phyloP scores from a whole-genome alignment of 306 rosid genomes.

The Rubus idaeus region DNA sequence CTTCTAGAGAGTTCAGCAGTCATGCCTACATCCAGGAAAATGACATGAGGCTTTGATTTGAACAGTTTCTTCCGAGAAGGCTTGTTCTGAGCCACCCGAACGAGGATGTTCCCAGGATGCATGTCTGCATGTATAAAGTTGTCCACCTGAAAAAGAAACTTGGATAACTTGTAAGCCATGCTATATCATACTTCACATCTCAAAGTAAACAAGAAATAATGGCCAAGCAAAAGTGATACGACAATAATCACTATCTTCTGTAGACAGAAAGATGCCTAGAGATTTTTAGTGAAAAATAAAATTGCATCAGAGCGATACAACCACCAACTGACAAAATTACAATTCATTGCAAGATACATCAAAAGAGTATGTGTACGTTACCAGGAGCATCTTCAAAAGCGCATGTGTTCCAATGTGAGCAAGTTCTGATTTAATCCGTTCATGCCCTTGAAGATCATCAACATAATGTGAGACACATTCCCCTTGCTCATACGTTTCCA shows the following conservation, averaged over 20 bases:
- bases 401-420: slow-evolving; percentile 99
- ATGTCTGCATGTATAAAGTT: slow-evolving; percentile 99
- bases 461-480: slow-evolving; percentile 89
- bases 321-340: slow-evolving; percentile 14
- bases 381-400: slow-evolving; percentile 98
- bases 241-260: background rate
- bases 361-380: slow-evolving; percentile 32
- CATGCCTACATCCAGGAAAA: slow-evolving; percentile 99
- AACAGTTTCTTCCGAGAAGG: slow-evolving; percentile 66
- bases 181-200: slow-evolving; percentile 15
- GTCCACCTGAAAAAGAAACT: slow-evolving; percentile 83
- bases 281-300: background rate
- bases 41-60: slow-evolving; percentile 94
- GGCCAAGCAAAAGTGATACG: background rate
- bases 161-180: slow-evolving; percentile 31
- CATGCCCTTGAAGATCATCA: slow-evolving; percentile 80
- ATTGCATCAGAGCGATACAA: background rate
- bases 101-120: slow-evolving; percentile 99
- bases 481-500: slow-evolving; percentile 94
- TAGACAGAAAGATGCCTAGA: background rate
- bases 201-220: slow-evolving; percentile 3
- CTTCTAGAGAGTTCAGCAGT: slow-evolving; percentile 93
- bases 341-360: slow-evolving; percentile 12
- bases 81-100: slow-evolving; percentile 66
- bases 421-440: slow-evolving; percentile 72